Conservation (phyloP, 176 grass and related monocot species). For the Triticum turgidum region DNA sequence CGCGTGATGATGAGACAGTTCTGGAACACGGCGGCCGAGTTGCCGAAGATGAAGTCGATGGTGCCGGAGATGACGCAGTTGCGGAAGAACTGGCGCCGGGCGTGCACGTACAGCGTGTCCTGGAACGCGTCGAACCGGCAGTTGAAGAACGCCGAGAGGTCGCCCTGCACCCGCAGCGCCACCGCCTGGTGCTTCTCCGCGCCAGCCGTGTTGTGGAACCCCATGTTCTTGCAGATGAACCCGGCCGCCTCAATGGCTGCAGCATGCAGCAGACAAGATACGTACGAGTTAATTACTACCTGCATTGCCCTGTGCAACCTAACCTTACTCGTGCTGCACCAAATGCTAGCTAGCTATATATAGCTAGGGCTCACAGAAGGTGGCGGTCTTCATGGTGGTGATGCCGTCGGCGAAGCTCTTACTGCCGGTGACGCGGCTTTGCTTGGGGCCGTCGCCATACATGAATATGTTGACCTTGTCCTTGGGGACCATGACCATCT, state of each 20-base stretch:
- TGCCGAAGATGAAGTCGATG: conserved; percentile 93
- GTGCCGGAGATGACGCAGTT: conserved; percentile 84
- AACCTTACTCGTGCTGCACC: neutral
- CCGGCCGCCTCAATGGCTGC: conserved; percentile 51
- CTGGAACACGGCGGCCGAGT: conserved; percentile 75
- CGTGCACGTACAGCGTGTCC: conserved; percentile 78
- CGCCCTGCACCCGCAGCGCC: conserved; percentile 62
- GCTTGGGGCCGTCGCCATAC: conserved; percentile 77
- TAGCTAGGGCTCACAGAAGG: conserved; percentile 51
- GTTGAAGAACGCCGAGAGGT: conserved; percentile 57
- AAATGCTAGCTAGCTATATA: neutral
- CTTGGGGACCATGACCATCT: conserved; percentile 63
- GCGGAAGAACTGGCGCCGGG: conserved; percentile 70
- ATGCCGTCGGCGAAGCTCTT: conserved; percentile 58
- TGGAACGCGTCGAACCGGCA: conserved; percentile 84
- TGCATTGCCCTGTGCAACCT: neutral
- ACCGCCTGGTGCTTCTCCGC: conserved; percentile 73
- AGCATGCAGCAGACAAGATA: neutral
- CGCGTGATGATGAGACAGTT: conserved; percentile 70
- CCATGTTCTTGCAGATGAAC: conserved; percentile 92
- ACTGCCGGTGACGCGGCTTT: conserved; percentile 45
- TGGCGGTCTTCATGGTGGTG: conserved; percentile 68
- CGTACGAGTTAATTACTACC: neutral
- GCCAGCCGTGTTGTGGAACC: conserved; percentile 88
- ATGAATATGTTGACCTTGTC: conserved; percentile 74